These are phyloP conservation scores for Ormosia semicastrata DNA, from an alignment of 306 rosid genomes.

Conservation along the genomic window DNA sequence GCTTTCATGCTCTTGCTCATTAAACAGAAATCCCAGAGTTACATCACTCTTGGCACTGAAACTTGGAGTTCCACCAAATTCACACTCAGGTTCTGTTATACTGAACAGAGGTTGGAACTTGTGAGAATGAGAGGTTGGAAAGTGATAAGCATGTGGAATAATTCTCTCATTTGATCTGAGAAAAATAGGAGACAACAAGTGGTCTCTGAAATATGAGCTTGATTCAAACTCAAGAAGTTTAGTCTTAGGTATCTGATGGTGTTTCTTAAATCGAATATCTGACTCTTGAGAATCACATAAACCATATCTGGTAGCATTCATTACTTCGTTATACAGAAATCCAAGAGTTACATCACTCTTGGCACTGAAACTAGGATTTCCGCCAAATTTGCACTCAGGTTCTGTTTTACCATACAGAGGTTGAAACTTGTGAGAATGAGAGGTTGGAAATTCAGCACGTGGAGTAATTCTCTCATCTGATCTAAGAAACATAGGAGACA, in stretches of 20 bases:
- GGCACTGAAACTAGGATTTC: slow-evolving; percentile 33
- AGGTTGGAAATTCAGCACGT: slow-evolving; percentile 32
- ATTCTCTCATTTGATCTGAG: slow-evolving; percentile 35
- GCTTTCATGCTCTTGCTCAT: slow-evolving; percentile 34
- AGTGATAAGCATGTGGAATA: slow-evolving; percentile 21
- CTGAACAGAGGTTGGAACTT: slow-evolving; percentile 31
- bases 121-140: slow-evolving; percentile 32
- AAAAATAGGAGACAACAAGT: slow-evolving; percentile 33
- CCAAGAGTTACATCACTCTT: slow-evolving; percentile 26
- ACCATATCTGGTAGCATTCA: slow-evolving; percentile 35
- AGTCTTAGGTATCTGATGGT: slow-evolving; percentile 31
- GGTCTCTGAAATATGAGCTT: slow-evolving; percentile 38
- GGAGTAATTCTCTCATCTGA: slow-evolving; percentile 37
- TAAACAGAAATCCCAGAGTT: slow-evolving; percentile 27
- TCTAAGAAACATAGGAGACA: slow-evolving; percentile 39
- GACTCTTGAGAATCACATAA: slow-evolving; percentile 36
- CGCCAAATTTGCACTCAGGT: slow-evolving; percentile 35
- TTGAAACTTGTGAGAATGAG: slow-evolving; percentile 19
- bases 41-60: slow-evolving; percentile 32
- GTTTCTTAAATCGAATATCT: slow-evolving; percentile 42
- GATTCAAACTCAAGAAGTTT: slow-evolving; percentile 38
- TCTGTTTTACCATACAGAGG: slow-evolving; percentile 36
- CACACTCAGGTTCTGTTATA: slow-evolving; percentile 35
- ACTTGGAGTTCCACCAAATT: slow-evolving; percentile 30
- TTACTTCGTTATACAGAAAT: slow-evolving; percentile 26